A percentile compares a stretch with the other conserved stretches of the same genome.
These are phyloP conservation scores for Termitomyces sp. DNA, from an alignment of 768 basidiomycete species.

Conservation along the genomic window DNA sequence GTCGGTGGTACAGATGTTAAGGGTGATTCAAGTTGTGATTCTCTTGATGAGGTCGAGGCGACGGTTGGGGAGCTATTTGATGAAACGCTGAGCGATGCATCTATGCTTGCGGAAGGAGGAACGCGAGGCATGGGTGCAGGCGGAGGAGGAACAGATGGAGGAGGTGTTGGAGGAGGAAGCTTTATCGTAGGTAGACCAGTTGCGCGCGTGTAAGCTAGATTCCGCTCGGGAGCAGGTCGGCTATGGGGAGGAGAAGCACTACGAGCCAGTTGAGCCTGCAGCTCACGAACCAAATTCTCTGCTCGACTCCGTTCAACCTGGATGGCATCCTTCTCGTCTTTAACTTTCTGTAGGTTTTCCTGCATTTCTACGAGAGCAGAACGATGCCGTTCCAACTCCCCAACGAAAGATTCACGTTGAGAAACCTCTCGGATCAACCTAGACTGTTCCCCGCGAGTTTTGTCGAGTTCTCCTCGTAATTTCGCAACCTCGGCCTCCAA, in stretches of 20 bases:
- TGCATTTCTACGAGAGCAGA: slow-evolving; percentile 74
- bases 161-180: slow-evolving; percentile 84
- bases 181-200: slow-evolving; percentile 66
- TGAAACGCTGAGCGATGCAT: slow-evolving; percentile 54
- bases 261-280: slow-evolving; percentile 70
- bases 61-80: slow-evolving; percentile 52
- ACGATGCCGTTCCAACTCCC: slow-evolving; percentile 76
- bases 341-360: slow-evolving; percentile 70
- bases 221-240: slow-evolving; percentile 51
- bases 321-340: slow-evolving; percentile 78
- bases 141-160: slow-evolving; percentile 83
- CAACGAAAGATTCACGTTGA: slow-evolving; percentile 67
- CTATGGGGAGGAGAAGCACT: slow-evolving; percentile 54
- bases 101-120: slow-evolving; percentile 35
- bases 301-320: slow-evolving; percentile 70
- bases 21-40: slow-evolving; percentile 69
- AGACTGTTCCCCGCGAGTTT: slow-evolving; percentile 54
- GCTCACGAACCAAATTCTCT: slow-evolving; percentile 68
- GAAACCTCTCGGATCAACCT: slow-evolving; percentile 69
- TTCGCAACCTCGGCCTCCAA: slow-evolving; percentile 44
- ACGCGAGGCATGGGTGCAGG: slow-evolving; percentile 74
- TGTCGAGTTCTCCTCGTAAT: slow-evolving; percentile 57
- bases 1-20: slow-evolving; percentile 51
- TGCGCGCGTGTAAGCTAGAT: slow-evolving; percentile 50
- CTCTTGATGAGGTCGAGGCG: slow-evolving; percentile 57